phyloP scores from a whole-genome alignment of 495 filamentous ascomycete genomes.

The Aspergillus olivimuriae region DNA sequence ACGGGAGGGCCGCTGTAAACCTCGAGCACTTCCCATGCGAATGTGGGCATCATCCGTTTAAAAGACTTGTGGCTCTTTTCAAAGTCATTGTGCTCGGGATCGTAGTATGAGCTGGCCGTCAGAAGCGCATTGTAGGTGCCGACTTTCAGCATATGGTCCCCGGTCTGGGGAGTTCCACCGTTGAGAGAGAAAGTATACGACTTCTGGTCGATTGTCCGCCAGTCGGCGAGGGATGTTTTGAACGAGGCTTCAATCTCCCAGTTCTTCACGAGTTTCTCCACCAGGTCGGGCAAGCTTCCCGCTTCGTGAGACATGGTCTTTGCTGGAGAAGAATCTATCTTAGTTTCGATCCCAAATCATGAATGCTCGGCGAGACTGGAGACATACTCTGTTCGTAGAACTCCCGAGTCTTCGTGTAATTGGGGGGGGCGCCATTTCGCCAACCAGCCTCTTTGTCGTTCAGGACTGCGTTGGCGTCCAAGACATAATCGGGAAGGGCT shows the following conservation, averaged over 20 bases:
- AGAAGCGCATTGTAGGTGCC: constrained; percentile 66
- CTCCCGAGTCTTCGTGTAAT: constrained; percentile 54
- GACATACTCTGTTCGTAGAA: constrained; percentile 45
- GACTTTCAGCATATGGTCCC: constrained; percentile 58
- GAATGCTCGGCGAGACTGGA: neutral
- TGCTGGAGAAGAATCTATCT: constrained; percentile 27
- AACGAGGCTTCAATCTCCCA: constrained; percentile 67
- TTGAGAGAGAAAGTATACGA: constrained; percentile 58
- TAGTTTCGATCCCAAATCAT: neutral
- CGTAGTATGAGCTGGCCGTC: constrained; percentile 54
- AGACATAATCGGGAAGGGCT: constrained; percentile 52
- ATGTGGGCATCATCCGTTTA: constrained; percentile 63
- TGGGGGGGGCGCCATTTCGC: constrained; percentile 52
- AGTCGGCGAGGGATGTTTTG: constrained; percentile 53
- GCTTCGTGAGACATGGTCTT: constrained; percentile 48
- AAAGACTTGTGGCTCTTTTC: constrained; percentile 58
- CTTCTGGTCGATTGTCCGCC: constrained; percentile 52
- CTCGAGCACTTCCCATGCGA: constrained; percentile 64
- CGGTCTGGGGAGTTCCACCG: constrained; percentile 45
- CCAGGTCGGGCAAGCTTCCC: constrained; percentile 49
- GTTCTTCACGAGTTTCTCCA: constrained; percentile 66
- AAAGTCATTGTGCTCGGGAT: constrained; percentile 51
- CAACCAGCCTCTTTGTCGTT: constrained; percentile 47
- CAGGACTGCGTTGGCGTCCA: constrained; percentile 53
- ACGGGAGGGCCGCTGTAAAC: constrained; percentile 55